Percentiles rank a stretch among this genome's conserved stretches.
Evolutionary conservation across 1,284 basidiomycete species (phyloP).

Genomic region (Moesziomyces aphidis): DNA sequence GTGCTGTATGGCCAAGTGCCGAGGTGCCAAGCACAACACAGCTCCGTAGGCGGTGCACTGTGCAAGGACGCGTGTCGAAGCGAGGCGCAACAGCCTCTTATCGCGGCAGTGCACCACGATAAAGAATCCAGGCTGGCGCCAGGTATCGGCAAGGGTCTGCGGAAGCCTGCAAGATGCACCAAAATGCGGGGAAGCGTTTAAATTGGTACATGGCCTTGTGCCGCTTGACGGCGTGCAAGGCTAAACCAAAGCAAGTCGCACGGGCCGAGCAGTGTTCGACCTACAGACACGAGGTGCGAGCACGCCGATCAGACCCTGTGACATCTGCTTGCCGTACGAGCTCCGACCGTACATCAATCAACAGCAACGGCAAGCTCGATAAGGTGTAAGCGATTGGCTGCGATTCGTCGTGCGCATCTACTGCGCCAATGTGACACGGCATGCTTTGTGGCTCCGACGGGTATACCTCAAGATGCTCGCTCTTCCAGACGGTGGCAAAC

Average conservation of each 20-base stretch:
- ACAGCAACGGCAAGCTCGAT: neutral
- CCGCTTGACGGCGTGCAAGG: too few species aligned
- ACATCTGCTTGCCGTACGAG: neutral
- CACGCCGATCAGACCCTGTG: neutral
- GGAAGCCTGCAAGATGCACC: neutral
- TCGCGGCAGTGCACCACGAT: neutral
- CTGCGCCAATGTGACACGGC: neutral
- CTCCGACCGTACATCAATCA: neutral
- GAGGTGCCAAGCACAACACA: neutral
- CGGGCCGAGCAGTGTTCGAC: too few species aligned
- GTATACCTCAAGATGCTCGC: neutral
- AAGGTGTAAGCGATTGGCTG: neutral
- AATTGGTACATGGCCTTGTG: neutral
- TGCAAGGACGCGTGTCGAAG: neutral
- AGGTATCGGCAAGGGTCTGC: neutral
- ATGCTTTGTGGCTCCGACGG: neutral
- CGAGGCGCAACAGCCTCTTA: neutral
- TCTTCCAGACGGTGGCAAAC: neutral
- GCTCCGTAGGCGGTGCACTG: neutral
- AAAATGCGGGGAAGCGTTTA: neutral
- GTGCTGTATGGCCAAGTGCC: neutral
- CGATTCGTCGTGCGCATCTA: neutral
- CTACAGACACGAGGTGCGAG: neutral
- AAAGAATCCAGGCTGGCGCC: neutral
- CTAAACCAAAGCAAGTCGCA: too few species aligned